A percentile compares a stretch with the other conserved stretches of the same genome.
These are phyloP conservation scores for Nannochloropsis oceanica DNA, from an alignment of 108 stramenopile genomes.

Conservation along the genomic window DNA sequence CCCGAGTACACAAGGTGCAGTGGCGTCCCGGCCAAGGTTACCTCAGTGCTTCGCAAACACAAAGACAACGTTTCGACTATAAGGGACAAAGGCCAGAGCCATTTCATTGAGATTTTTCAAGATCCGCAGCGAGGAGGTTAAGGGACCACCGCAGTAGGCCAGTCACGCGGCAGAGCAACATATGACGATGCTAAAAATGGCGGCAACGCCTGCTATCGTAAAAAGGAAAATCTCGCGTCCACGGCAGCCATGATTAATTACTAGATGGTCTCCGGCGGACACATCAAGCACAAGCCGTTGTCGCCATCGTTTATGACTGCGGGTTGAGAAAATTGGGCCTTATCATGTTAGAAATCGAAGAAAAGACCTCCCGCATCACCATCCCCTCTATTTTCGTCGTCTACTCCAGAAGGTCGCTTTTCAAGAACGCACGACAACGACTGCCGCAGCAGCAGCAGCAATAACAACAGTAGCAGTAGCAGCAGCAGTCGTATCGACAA, in stretches of 20 bases:
- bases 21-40: slow-evolving; percentile 19
- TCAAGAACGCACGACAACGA: neutral
- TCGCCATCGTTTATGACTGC: slow-evolving; percentile 6
- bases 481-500: neutral
- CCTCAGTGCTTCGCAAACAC: neutral
- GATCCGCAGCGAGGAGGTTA: neutral
- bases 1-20: slow-evolving; percentile 6
- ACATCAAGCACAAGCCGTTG: slow-evolving; percentile 7
- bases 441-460: neutral
- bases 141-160: neutral
- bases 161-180: too few species aligned
- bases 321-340: neutral
- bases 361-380: neutral
- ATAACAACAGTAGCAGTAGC: neutral
- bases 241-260: too few species aligned
- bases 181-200: too few species aligned
- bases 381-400: slow-evolving; percentile 11
- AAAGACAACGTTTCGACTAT: neutral
- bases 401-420: neutral
- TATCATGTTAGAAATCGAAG: neutral
- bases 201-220: neutral
- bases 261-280: neutral
- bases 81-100: neutral
- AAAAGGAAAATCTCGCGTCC: neutral
- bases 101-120: neutral